Evolutionary conservation across 371 early-diverging fungal genomes (phyloP).

Genomic region (Conidiobolus incongruus): DNA sequence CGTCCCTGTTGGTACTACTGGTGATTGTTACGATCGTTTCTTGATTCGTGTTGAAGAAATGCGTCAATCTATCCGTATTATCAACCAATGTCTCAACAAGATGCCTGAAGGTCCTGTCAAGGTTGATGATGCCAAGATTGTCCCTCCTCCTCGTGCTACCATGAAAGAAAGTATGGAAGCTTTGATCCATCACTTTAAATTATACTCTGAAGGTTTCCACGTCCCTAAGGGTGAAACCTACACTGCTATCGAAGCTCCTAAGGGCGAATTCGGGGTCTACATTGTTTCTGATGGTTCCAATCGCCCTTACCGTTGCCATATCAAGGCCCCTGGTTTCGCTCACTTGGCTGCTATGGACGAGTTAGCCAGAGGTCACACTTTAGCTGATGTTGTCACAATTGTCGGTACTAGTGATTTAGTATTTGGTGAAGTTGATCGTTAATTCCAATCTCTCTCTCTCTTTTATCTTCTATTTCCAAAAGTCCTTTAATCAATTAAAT

Average conservation of each 20-base stretch:
- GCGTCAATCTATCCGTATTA: constrained; percentile 89
- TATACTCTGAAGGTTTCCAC: constrained; percentile 90
- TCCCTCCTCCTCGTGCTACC: constrained; percentile 79
- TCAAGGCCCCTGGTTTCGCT: constrained; percentile 90
- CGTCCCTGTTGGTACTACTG: constrained; percentile 83
- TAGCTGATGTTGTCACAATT: constrained; percentile 87
- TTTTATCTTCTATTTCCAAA: too few relatives aligned
- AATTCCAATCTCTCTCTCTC: too few relatives aligned
- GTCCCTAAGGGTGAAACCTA: constrained; percentile 95
- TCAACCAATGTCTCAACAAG: constrained; percentile 79
- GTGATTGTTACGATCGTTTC: constrained; percentile 92
- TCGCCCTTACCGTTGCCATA: constrained; percentile 93
- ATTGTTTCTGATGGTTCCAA: constrained; percentile 39
- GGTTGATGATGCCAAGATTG: constrained; percentile 93
- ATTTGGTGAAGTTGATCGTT: constrained; percentile 19
- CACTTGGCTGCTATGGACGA: constrained; percentile 81
- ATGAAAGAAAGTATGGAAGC: constrained; percentile 99
- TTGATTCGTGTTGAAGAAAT: constrained; percentile 94
- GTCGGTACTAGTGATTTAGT: constrained; percentile 34
- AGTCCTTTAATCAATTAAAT: too few relatives aligned
- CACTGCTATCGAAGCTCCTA: constrained; percentile 92
- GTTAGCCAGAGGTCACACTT: constrained; percentile 69
- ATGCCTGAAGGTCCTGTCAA: constrained; percentile 88
- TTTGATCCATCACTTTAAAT: constrained; percentile 94
- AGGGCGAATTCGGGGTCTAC: constrained; percentile 81